phyloP scores from a whole-genome alignment of 2,329 filamentous ascomycete species.

The Madurella fahalii region DNA sequence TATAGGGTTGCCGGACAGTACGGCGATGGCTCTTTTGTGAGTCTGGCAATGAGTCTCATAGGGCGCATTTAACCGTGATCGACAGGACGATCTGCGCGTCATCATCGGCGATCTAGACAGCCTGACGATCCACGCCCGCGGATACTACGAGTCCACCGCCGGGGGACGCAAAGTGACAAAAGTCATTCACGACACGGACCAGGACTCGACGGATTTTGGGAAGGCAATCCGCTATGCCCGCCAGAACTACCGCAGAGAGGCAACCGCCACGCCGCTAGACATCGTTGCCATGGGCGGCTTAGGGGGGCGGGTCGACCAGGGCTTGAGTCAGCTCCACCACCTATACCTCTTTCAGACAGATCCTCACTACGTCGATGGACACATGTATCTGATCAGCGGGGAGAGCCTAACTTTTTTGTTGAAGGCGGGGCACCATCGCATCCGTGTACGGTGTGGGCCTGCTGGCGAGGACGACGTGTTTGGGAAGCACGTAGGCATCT shows the following conservation, averaged over 20 bases:
- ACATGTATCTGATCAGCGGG: slow-evolving; percentile 75
- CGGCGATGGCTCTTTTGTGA: slow-evolving; percentile 33
- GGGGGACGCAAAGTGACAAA: slow-evolving; percentile 34
- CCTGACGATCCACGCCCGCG: slow-evolving; percentile 55
- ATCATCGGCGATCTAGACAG: slow-evolving; percentile 95
- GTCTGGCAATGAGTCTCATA: slow-evolving; percentile 16
- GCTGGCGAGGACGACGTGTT: slow-evolving; percentile 52
- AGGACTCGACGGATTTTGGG: slow-evolving; percentile 86
- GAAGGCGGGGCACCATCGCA: slow-evolving; percentile 61
- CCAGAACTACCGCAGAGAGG: slow-evolving; percentile 17
- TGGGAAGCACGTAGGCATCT: slow-evolving; percentile 76
- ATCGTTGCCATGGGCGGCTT: slow-evolving; percentile 82
- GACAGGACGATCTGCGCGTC: slow-evolving; percentile 56
- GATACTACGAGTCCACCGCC: slow-evolving; percentile 57
- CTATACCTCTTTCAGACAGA: slow-evolving; percentile 62
- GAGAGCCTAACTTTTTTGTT: slow-evolving; percentile 80
- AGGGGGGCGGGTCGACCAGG: slow-evolving; percentile 89
- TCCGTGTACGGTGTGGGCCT: slow-evolving; percentile 58
- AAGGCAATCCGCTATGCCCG: slow-evolving; percentile 69
- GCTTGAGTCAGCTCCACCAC: slow-evolving; percentile 82
- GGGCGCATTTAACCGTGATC: not conserved
- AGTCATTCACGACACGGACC: slow-evolving; percentile 69
- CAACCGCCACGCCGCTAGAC: slow-evolving; percentile 39
- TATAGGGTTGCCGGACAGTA: slow-evolving; percentile 34
- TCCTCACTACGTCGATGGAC: slow-evolving; percentile 46